Evolutionary conservation across 2,329 filamentous ascomycete species (phyloP).

Genomic region (Phaeosphaeria sp.): DNA sequence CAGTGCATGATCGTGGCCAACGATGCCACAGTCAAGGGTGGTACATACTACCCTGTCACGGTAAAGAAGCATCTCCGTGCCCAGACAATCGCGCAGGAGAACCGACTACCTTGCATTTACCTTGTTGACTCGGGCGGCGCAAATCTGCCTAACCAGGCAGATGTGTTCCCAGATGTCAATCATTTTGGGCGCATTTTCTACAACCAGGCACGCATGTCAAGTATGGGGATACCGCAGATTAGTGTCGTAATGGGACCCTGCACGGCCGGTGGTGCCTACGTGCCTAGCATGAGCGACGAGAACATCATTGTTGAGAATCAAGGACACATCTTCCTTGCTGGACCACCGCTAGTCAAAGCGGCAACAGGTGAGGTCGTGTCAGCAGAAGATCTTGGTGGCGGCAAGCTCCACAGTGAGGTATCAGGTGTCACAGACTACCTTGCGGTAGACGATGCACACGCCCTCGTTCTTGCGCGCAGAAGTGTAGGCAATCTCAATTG

Average conservation of each 20-base stretch:
- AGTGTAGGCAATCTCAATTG: constrained; percentile 91
- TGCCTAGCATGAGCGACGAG: constrained; percentile 97
- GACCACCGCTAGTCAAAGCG: constrained; percentile 92
- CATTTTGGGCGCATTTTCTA: constrained; percentile 98
- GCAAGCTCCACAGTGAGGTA: constrained; percentile 85
- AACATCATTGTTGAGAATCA: constrained; percentile 95
- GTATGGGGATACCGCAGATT: constrained; percentile 87
- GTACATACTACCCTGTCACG: constrained; percentile 95
- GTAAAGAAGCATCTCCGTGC: constrained; percentile 97
- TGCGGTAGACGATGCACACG: constrained; percentile 92
- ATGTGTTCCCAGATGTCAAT: constrained; percentile 93
- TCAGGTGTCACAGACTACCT: constrained; percentile 96
- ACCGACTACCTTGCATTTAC: constrained; percentile 85
- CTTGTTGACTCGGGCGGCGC: constrained; percentile 95
- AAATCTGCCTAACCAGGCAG: constrained; percentile 91
- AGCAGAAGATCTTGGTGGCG: constrained; percentile 89
- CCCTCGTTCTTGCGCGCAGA: constrained; percentile 81
- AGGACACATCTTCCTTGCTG: constrained; percentile 96
- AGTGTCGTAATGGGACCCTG: constrained; percentile 97
- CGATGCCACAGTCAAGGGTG: constrained; percentile 96
- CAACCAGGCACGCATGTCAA: constrained; percentile 95
- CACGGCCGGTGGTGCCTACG: constrained; percentile 93
- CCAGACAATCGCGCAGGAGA: constrained; percentile 89
- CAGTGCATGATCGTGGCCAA: constrained; percentile 94
- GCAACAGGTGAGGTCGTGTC: constrained; percentile 92